Evolutionary conservation across 495 filamentous ascomycete species (phyloP), one percentile per base, ranked within the genome.

Genomic region (Talaromyces thailandensis): DNA sequence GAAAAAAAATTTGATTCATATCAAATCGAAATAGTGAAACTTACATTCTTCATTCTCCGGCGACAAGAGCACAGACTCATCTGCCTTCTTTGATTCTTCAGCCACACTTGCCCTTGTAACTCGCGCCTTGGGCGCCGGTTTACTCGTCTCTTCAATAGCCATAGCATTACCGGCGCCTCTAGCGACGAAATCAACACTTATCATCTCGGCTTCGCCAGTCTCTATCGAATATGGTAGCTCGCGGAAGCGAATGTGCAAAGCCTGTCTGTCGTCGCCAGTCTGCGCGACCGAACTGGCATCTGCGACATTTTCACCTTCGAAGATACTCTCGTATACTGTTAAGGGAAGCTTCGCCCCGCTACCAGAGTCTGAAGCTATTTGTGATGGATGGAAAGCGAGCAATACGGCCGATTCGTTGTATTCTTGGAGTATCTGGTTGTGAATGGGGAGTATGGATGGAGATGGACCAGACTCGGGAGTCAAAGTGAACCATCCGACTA

Each of bases 201-300:
- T 97, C 92, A 98, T 97, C 76, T 99, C 95, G 7, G 94, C 89
- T 72, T 98, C 92, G 16, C 89, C 90, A 0, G 92, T 97, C 71
- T 99, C 94, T 18, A 97, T 85, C 0, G 86, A 84, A 71, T 93
- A 97, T 18, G 88, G 86, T 31, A 97, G 71, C 69, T 93, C 90
- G 25, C 88, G 83, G 76, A 97, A 98, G 63, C 83, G 84, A 24
- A 96, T 79, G 11, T 78, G 81, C 55, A 84, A 68, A 9, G 60
- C 71, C 67, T 63, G 71, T 28, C 82, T 79, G 62, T 88, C 86
- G 45, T 83, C 83, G 66, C 92, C 90, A 14, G 83, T 73, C 63
- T 89, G 86, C 87, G 95, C 92, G 35, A 82, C 81, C 67, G 86
- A 84, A 64, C 87, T 85, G 24, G 82, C 83, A 40, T 81, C 83